These are phyloP conservation scores for Kregervanrija fluxuum DNA, from an alignment of 805 yeast genomes.

Conservation along the genomic window DNA sequence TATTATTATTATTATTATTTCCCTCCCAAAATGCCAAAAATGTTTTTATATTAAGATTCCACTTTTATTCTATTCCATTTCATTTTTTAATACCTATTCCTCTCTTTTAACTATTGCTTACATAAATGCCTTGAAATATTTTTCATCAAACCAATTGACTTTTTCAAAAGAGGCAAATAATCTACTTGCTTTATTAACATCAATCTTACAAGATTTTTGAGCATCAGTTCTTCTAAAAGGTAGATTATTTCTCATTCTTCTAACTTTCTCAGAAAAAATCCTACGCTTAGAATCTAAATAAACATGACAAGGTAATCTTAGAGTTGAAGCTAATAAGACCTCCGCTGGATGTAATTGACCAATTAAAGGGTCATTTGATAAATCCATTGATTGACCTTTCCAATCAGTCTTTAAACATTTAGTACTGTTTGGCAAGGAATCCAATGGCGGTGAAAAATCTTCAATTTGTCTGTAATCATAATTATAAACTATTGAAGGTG, in stretches of 20 bases:
- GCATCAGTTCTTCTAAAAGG: constrained; percentile 96
- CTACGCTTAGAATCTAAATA: constrained; percentile 78
- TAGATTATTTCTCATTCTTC: constrained; percentile 56
- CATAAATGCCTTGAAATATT: constrained; percentile 47
- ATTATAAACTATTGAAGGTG: constrained; percentile 34
- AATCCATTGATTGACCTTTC: constrained; percentile 97
- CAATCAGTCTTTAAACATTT: constrained; percentile 85
- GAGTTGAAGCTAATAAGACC: constrained; percentile 73
- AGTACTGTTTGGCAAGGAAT: constrained; percentile 59
- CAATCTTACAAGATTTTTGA: constrained; percentile 95
- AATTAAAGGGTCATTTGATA: constrained; percentile 67
- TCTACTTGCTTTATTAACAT: constrained; percentile 92
- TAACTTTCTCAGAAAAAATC: constrained; percentile 82
- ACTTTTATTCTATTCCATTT: too few species aligned
- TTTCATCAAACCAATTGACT: constrained; percentile 87
- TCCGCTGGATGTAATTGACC: constrained; percentile 87
- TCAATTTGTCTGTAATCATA: constrained; percentile 65
- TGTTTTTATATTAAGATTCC: too few species aligned
- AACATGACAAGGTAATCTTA: constrained; percentile 80
- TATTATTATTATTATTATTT: too few species aligned
- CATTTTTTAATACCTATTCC: too few species aligned
- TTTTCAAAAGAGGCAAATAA: constrained; percentile 84
- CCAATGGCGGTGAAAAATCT: constrained; percentile 71
- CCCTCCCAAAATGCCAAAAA: too few species aligned
- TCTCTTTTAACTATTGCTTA: not conserved